phyloP scores from a whole-genome alignment of 2,329 filamentous ascomycete genomes.

The Sclerotinia minor region DNA sequence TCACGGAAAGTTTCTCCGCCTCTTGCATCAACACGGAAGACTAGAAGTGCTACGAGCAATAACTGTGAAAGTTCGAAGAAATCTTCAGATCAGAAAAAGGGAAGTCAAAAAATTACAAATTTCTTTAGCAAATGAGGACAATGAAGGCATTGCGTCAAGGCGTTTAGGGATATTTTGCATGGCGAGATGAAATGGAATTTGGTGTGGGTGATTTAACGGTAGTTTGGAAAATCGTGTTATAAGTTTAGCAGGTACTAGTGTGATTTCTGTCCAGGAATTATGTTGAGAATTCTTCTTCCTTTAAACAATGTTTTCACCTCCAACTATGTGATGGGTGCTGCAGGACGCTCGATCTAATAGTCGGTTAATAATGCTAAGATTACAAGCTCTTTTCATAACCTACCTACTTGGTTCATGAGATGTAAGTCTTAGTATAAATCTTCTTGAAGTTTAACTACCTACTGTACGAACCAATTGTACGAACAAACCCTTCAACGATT shows the following conservation, averaged over 20 bases:
- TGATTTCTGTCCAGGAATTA: not conserved
- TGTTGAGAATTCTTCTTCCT: not conserved
- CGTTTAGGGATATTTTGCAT: not conserved
- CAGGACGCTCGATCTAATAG: not conserved
- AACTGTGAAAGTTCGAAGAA: slow-evolving; percentile 36
- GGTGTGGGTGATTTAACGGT: not conserved
- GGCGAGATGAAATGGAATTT: not conserved
- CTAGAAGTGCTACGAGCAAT: slow-evolving; percentile 40
- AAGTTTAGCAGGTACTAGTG: not conserved
- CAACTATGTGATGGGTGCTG: not conserved
- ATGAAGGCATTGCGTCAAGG: not conserved
- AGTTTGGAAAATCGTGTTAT: not conserved
- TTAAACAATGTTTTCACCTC: not conserved
- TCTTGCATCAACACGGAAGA: slow-evolving; percentile 34
- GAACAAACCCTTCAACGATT: not conserved
- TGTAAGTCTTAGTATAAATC: not conserved
- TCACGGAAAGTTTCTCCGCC: slow-evolving; percentile 28
- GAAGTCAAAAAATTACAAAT: slow-evolving; percentile 51
- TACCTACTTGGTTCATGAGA: not conserved
- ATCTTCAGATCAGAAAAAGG: slow-evolving; percentile 33
- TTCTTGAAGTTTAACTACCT: not conserved
- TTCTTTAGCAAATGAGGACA: slow-evolving; percentile 49
- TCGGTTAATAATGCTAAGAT: slow-evolving; percentile 1
- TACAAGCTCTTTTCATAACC: not conserved
- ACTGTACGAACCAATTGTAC: not conserved